Evolutionary conservation across 2,329 filamentous ascomycete genomes (phyloP).

Genomic region (Aspergillus texensis): DNA sequence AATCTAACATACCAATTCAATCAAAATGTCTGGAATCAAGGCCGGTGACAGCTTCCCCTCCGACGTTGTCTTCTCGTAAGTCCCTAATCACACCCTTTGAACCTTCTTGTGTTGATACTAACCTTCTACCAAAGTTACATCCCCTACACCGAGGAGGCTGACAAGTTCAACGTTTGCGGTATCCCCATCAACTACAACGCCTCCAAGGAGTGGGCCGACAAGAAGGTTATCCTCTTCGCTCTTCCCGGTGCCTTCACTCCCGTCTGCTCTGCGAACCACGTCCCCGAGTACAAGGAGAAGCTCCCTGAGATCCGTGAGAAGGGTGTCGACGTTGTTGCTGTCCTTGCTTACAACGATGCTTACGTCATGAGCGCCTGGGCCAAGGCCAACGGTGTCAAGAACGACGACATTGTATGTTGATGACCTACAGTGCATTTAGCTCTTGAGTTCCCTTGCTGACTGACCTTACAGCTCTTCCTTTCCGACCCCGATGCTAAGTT

Average conservation of each 20-base stretch:
- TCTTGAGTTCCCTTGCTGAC: conserved; percentile 12
- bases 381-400: conserved; percentile 80
- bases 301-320: conserved; percentile 71
- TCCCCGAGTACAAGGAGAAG: conserved; percentile 78
- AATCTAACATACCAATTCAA: conserved; percentile 6
- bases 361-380: conserved; percentile 89
- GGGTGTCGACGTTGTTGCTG: conserved; percentile 79
- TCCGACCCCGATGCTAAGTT: conserved; percentile 73
- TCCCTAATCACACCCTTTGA: conserved; percentile 17
- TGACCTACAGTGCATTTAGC: not conserved
- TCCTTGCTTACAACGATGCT: conserved; percentile 82
- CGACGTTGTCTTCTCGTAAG: conserved; percentile 74
- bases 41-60: conserved; percentile 82
- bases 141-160: conserved; percentile 70
- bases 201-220: conserved; percentile 71
- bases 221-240: conserved; percentile 71
- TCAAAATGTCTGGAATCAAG: conserved; percentile 68
- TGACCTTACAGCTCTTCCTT: conserved; percentile 65
- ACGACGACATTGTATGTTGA: conserved; percentile 65
- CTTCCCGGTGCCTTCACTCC: conserved; percentile 82
- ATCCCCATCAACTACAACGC: conserved; percentile 77
- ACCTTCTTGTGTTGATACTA: conserved; percentile 7
- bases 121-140: conserved; percentile 62
- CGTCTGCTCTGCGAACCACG: conserved; percentile 78
- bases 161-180: conserved; percentile 74